Conservation (phyloP, 75 land plant species). For the Cryptomeria japonica region DNA sequence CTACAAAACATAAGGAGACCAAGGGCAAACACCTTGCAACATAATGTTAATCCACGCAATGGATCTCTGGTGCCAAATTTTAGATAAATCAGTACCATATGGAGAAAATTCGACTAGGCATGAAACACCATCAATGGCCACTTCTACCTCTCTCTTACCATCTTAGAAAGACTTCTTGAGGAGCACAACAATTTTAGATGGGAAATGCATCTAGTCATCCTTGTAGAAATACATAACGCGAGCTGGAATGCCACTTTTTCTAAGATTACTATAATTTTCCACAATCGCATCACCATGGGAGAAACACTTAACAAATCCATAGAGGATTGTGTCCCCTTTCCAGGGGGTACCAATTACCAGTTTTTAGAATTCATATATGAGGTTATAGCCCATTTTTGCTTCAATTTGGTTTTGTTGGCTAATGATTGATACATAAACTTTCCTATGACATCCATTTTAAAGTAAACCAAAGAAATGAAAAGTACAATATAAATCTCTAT, state of each 20-base stretch:
- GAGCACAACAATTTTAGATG: conserved; percentile 6
- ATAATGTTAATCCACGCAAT: conserved; percentile 81
- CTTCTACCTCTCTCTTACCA: conserved; percentile 32
- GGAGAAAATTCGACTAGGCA: conserved; percentile 39
- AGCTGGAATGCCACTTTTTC: conserved; percentile 27
- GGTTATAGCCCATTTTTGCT: background rate
- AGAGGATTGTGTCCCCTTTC: background rate
- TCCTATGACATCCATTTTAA: background rate
- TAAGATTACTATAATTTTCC: conserved; percentile 31
- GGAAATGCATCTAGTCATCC: conserved; percentile 42
- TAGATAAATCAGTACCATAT: conserved; percentile 48
- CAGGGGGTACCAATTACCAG: too few relatives aligned
- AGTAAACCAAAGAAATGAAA: background rate
- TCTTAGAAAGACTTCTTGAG: conserved; percentile 22
- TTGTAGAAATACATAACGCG: conserved; percentile 35
- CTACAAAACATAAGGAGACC: too few relatives aligned
- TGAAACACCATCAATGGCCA: conserved; percentile 14
- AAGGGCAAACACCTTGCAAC: too few relatives aligned
- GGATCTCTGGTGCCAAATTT: conserved; percentile 17
- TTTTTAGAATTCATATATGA: background rate
- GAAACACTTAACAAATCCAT: too few relatives aligned
- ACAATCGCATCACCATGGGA: background rate
- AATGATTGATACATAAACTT: background rate
- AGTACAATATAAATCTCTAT: too few relatives aligned
- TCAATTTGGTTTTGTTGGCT: background rate